phyloP scores from a whole-genome alignment of 306 rosid species.

The Rosa rugosa region DNA sequence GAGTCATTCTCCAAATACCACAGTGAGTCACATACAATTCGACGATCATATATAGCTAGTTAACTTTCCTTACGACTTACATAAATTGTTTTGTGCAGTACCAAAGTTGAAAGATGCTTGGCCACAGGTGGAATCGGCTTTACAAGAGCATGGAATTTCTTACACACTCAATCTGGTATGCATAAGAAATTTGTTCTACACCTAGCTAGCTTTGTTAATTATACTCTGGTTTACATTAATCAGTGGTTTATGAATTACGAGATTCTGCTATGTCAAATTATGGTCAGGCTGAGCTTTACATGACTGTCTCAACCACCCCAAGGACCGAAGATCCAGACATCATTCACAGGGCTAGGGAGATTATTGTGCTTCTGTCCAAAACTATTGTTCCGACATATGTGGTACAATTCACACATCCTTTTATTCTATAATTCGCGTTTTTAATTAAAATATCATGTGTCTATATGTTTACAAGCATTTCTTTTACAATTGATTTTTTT shows the following conservation, averaged over 20 bases:
- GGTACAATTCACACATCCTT: background rate
- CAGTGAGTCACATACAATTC: no score
- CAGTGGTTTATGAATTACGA: background rate
- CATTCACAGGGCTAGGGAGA: background rate
- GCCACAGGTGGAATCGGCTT: background rate
- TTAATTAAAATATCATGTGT: no score
- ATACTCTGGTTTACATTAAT: no score
- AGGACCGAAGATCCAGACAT: background rate
- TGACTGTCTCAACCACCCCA: background rate
- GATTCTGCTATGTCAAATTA: background rate
- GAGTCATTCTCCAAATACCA: background rate
- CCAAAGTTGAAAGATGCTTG: background rate
- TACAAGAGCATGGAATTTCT: background rate
- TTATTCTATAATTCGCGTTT: background rate
- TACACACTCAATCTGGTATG: background rate
- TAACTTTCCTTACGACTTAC: no score
- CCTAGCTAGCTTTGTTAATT: no score
- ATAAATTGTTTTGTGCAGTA: background rate
- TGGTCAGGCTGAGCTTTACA: background rate
- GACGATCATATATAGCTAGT: no score
- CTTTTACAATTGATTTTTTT: no score
- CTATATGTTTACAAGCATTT: no score
- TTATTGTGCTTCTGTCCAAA: background rate
- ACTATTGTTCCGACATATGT: background rate
- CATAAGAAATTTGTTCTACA: no score